Conservation (phyloP, 495 filamentous ascomycete species). For the Hypoxylon crocopeplum region DNA sequence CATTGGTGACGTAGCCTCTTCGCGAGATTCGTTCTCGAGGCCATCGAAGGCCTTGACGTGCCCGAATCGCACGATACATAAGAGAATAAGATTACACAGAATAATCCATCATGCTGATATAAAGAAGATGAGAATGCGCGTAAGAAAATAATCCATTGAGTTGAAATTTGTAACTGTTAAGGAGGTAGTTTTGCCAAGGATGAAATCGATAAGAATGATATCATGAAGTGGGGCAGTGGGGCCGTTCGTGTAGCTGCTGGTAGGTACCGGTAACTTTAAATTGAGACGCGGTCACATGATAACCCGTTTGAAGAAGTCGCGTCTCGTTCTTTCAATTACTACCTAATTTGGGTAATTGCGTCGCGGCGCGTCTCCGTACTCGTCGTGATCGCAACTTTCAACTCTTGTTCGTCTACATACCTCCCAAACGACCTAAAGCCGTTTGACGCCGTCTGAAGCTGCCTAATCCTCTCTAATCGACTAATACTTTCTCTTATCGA, state of each 20-base stretch:
- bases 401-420: too few species aligned
- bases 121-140: background rate
- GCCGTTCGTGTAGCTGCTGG: background rate
- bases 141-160: background rate
- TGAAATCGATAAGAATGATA: slow-evolving; percentile 33
- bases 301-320: slow-evolving; percentile 27
- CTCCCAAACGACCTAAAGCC: too few species aligned
- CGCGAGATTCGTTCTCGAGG: slow-evolving; percentile 23
- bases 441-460: too few species aligned
- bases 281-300: slow-evolving; percentile 37
- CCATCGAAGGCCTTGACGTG: slow-evolving; percentile 31
- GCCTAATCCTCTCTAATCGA: too few species aligned
- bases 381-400: background rate
- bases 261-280: slow-evolving; percentile 4
- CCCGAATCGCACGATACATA: slow-evolving; percentile 39
- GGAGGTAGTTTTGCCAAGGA: background rate
- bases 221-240: slow-evolving; percentile 16
- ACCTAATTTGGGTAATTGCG: slow-evolving; percentile 8
- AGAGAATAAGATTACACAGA: slow-evolving; percentile 21
- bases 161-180: too few species aligned
- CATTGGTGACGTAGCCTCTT: slow-evolving; percentile 42
- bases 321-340: slow-evolving; percentile 29
- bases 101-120: slow-evolving; percentile 20
- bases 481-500: too few species aligned
- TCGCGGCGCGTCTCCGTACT: slow-evolving; percentile 12